Evolutionary conservation across 148 eudicot genomes (phyloP), one percentile per base, ranked within the genome.

Genomic region (Nepenthes mirabilis): DNA sequence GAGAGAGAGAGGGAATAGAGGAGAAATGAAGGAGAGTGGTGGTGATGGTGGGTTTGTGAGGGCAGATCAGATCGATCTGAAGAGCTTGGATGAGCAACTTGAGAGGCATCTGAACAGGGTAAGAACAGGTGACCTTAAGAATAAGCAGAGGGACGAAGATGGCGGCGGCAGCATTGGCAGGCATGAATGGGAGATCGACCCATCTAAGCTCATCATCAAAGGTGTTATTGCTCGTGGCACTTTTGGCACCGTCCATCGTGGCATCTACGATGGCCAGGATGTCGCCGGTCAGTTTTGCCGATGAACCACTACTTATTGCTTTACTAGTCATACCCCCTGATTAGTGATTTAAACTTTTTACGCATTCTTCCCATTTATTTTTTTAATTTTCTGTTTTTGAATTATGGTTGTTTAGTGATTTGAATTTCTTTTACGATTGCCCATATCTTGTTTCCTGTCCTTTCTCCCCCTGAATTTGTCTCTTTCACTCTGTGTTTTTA

Each of bases 231-330:
- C 97, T 6, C 90, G 94, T 69, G 97, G 97, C 71, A 86, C 95
- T 58, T 90, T 86, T 70, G 97, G 97, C 14, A 90, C 97, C 61
- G 94, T 90, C 11, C 94, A 90, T 75, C 94, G 94, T 66, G 97
- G 97, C 50, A 36, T 86, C 62, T 90, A 90, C 52, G 95, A 90
- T 51, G 82, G 88, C 52, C 78, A 59, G 3, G 94, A 90, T 65
- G 97, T 90, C 37, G 97, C 97, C 52, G 97, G 97, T 90, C 14
- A 77, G 70, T 37, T 36, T 14, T 64, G 14, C 55, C 55, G 14
- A 2, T 52, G 55, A 11, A 5, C 2, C 55, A 11, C 32, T 52
- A 3, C 6, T 6, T 52, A n/a, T 1, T 52, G 6, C 32, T 13
- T 7, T 52, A 7, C 32, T 23, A 14, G 6, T 5, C 32, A 14